Percentiles rank a stretch among this genome's conserved stretches.
Evolutionary conservation across 1,284 basidiomycete genomes (phyloP).

Genomic region (Ceratobasidium sp.): DNA sequence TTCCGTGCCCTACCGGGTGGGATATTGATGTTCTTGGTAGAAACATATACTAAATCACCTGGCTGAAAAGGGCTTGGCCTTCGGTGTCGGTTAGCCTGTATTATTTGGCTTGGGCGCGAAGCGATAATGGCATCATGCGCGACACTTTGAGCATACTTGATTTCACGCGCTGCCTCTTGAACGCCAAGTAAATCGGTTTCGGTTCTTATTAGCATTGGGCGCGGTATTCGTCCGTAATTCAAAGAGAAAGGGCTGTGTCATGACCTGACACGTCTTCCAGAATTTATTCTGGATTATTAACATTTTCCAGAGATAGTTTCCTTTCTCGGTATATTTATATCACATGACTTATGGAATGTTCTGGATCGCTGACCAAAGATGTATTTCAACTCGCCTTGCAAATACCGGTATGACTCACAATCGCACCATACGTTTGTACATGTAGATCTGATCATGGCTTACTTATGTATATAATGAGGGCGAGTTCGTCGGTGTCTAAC

Average conservation of each 20-base stretch:
- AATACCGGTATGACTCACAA: too few species aligned
- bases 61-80: background rate
- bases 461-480: too few species aligned
- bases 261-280: too few species aligned
- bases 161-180: background rate
- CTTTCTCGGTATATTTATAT: too few species aligned
- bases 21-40: constrained; percentile 1
- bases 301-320: too few species aligned
- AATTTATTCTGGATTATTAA: too few species aligned
- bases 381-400: too few species aligned
- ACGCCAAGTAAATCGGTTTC: constrained; percentile 9
- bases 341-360: too few species aligned
- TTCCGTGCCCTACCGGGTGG: constrained; percentile 24
- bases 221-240: background rate
- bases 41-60: background rate
- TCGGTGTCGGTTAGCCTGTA: background rate
- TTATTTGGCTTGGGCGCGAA: constrained; percentile 1
- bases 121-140: constrained; percentile 26
- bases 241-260: background rate
- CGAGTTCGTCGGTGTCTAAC: too few species aligned
- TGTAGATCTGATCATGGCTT: too few species aligned
- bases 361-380: too few species aligned
- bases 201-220: background rate
- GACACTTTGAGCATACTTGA: background rate
- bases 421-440: too few species aligned